phyloP scores from a whole-genome alignment of 2,329 filamentous ascomycete species.

The Monosporascus ibericus region DNA sequence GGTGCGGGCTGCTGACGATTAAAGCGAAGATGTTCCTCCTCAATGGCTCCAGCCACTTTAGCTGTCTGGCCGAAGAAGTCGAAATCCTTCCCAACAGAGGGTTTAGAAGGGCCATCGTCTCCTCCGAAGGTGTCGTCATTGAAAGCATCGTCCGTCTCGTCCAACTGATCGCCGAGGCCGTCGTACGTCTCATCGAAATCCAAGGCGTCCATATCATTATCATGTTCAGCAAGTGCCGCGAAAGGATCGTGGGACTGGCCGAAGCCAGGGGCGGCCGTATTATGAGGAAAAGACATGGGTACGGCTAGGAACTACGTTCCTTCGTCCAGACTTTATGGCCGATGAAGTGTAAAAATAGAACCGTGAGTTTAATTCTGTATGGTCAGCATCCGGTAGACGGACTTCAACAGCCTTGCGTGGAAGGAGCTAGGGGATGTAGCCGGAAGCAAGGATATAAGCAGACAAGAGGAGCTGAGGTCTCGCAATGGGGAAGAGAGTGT shows the following conservation, averaged over 20 bases:
- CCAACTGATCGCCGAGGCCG: constrained; percentile 81
- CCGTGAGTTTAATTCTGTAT: not conserved
- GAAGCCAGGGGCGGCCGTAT: constrained; percentile 69
- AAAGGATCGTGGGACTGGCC: constrained; percentile 78
- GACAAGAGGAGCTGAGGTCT: not conserved
- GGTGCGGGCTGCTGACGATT: constrained; percentile 63
- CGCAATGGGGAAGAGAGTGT: too few species aligned
- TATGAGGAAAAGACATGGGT: constrained; percentile 44
- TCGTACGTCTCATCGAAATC: constrained; percentile 98
- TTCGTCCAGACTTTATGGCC: not conserved
- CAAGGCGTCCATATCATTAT: constrained; percentile 50
- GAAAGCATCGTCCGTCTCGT: constrained; percentile 88
- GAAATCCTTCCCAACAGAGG: constrained; percentile 80
- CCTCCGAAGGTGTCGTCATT: constrained; percentile 91
- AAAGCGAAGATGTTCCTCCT: constrained; percentile 85
- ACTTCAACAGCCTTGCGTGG: not conserved
- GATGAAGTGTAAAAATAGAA: not conserved
- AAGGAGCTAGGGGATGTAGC: not conserved
- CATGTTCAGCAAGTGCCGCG: constrained; percentile 38
- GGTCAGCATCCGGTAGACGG: not conserved
- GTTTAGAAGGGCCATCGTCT: constrained; percentile 34
- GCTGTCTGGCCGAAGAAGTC: constrained; percentile 95
- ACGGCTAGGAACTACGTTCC: not conserved
- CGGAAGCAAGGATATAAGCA: not conserved
- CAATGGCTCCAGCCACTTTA: constrained; percentile 76